Base-by-base conservation (phyloP, 345 rosid genomes). In the Geranium brycei region DNA sequence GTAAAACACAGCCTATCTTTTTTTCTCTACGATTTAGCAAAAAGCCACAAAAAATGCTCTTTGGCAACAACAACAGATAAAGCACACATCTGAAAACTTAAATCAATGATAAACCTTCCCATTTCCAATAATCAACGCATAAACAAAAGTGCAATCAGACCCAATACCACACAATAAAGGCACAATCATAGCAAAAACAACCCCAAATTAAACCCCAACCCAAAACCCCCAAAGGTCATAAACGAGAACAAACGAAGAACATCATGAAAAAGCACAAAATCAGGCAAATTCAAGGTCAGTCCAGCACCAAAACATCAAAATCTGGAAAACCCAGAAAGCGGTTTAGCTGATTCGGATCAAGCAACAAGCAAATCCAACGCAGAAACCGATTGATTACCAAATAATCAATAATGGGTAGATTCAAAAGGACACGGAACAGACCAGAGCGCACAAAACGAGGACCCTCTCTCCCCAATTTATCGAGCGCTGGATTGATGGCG, bases 331-430 rank as follows among this genome's bases (percentile, higher is more conserved):
- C 72, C 63, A 63, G 62, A 63, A 63, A 69, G 62, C 15, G 31
- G 64, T 41, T 40, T 23, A 63, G 67, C 59, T 66, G 72, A 62
- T 41, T 62, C 67, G 57, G 72, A 69, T 69, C 72, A 63, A 62
- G 59, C 59, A 56, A 58, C 32, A 69, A 12, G 38, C 58, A 68
- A 23, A 40, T 58, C 71, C 62, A 58, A 13, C 62, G 57, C 66
- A 35, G 66, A 17, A 63, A 69, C 13, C 72, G 62, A 69, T 62
- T 57, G 57, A 57, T 55, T 19, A 62, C 32, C 62, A 15, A 31
- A 23, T 19, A 30, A 40, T 13, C 63, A 14, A 5, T 62, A 57
- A 57, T 23, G 59, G 66, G 35, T 59, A 41, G 58, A 62, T 35
- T 38, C 35, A 16, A 58, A 62, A 62, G 55, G n/a, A 41, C 11